These are phyloP conservation scores for Diaporthe eres DNA, from an alignment of 2,329 filamentous ascomycete species.

Conservation along the genomic window DNA sequence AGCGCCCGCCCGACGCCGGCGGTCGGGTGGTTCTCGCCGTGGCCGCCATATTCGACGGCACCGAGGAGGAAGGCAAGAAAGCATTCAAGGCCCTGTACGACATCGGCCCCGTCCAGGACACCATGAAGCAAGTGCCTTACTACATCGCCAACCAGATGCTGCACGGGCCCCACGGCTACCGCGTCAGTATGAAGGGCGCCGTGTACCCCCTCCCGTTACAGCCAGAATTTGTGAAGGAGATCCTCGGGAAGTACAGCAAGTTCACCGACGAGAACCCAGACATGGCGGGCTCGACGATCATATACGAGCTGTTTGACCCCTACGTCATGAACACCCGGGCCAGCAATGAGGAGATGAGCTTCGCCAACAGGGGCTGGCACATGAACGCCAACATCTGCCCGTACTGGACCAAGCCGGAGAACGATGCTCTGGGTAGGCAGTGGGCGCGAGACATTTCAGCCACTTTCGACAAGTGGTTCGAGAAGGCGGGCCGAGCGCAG, in stretches of 20 bases:
- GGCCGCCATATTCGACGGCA: slow-evolving; percentile 1
- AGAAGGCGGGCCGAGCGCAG: background rate
- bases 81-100: background rate
- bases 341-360: slow-evolving; percentile 54
- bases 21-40: background rate
- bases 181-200: slow-evolving; percentile 8
- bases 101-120: slow-evolving; percentile 1
- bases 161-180: background rate
- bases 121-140: slow-evolving; percentile 1
- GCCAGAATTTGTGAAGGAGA: background rate
- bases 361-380: slow-evolving; percentile 14
- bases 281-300: background rate
- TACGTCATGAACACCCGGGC: slow-evolving; percentile 58
- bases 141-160: background rate
- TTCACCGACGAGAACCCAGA: slow-evolving; percentile 7
- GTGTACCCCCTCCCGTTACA: background rate
- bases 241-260: background rate
- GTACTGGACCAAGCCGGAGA: background rate
- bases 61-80: background rate
- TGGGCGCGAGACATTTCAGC: background rate
- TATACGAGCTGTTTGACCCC: slow-evolving; percentile 49
- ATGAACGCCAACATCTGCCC: slow-evolving; percentile 17
- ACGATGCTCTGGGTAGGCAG: slow-evolving; percentile 11
- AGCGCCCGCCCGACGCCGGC: background rate
- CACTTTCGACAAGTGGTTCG: slow-evolving; percentile 7